These are phyloP conservation scores for Raffaelea arxii DNA, from an alignment of 2,329 filamentous ascomycete species.

Conservation along the genomic window DNA sequence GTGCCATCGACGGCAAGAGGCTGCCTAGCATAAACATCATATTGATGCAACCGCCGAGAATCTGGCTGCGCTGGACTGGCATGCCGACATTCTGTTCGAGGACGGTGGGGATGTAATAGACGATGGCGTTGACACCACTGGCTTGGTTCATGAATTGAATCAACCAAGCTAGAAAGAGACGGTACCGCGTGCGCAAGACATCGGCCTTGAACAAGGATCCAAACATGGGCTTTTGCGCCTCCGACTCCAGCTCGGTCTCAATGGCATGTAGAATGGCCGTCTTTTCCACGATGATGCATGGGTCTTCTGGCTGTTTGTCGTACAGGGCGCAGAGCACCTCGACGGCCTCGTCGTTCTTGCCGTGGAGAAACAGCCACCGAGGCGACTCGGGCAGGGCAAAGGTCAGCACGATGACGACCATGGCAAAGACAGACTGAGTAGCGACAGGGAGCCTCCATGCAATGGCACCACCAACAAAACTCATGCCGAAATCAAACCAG, in stretches of 20 bases:
- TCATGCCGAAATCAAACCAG: constrained; percentile 38
- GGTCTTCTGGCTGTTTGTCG: constrained; percentile 37
- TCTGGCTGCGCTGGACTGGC: neutral
- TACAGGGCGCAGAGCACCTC: constrained; percentile 30
- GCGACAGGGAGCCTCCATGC: constrained; percentile 47
- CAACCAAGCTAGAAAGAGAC: neutral
- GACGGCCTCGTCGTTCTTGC: constrained; percentile 23
- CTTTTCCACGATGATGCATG: neutral
- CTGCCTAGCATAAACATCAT: constrained; percentile 39
- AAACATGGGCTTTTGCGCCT: constrained; percentile 22
- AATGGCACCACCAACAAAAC: constrained; percentile 30
- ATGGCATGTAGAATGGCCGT: neutral
- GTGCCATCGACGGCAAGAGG: constrained; percentile 48
- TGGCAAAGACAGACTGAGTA: constrained; percentile 24
- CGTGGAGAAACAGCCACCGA: constrained; percentile 27
- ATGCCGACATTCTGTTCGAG: neutral
- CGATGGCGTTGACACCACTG: neutral
- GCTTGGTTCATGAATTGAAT: neutral
- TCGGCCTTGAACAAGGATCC: neutral
- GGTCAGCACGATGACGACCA: constrained; percentile 23
- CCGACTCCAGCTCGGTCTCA: neutral
- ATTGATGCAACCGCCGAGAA: neutral
- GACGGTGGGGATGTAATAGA: neutral
- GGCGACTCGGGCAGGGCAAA: constrained; percentile 29
- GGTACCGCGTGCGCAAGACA: neutral